Conservation (phyloP, 192 early-diverging fungal species). For the Rhizoclosmatium globosum region DNA sequence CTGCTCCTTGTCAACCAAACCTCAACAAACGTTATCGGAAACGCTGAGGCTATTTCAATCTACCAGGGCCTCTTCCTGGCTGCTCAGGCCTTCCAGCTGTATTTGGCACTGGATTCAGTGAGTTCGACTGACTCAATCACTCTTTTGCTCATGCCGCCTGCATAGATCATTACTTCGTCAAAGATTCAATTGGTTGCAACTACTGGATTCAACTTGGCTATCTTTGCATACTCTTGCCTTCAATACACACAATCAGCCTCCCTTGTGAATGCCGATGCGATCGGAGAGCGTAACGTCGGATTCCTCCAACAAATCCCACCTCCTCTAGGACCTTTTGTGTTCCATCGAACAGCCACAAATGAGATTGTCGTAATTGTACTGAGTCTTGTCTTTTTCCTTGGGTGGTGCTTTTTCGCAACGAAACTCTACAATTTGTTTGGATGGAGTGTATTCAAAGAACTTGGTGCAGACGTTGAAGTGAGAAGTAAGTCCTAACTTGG, state of each 20-base stretch:
- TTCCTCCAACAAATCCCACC: not conserved
- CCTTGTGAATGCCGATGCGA: slow-evolving; percentile 31
- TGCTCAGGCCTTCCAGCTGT: slow-evolving; percentile 54
- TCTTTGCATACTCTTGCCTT: slow-evolving; percentile 49
- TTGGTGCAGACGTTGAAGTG: slow-evolving; percentile 63
- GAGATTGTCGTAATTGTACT: slow-evolving; percentile 50
- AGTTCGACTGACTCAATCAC: slow-evolving; percentile 10
- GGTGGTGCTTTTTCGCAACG: slow-evolving; percentile 51
- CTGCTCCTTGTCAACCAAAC: slow-evolving; percentile 18
- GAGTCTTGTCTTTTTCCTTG: slow-evolving; percentile 47
- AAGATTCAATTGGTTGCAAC: slow-evolving; percentile 60
- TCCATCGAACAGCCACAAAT: slow-evolving; percentile 39
- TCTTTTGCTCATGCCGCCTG: not conserved
- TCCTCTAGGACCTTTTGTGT: not conserved
- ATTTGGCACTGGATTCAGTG: slow-evolving; percentile 59
- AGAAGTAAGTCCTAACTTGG: slow-evolving; percentile 46
- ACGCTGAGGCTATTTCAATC: slow-evolving; percentile 44
- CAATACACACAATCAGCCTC: slow-evolving; percentile 51
- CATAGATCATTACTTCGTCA: slow-evolving; percentile 46
- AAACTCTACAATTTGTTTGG: slow-evolving; percentile 64
- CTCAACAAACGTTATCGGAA: not conserved
- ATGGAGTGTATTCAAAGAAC: slow-evolving; percentile 65
- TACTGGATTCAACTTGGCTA: slow-evolving; percentile 53
- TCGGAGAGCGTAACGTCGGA: not conserved
- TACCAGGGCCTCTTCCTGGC: slow-evolving; percentile 57